Percentiles rank a stretch among this genome's conserved stretches.
Evolutionary conservation across 768 basidiomycete species (phyloP).

Genomic region (Boletus barrowsii): DNA sequence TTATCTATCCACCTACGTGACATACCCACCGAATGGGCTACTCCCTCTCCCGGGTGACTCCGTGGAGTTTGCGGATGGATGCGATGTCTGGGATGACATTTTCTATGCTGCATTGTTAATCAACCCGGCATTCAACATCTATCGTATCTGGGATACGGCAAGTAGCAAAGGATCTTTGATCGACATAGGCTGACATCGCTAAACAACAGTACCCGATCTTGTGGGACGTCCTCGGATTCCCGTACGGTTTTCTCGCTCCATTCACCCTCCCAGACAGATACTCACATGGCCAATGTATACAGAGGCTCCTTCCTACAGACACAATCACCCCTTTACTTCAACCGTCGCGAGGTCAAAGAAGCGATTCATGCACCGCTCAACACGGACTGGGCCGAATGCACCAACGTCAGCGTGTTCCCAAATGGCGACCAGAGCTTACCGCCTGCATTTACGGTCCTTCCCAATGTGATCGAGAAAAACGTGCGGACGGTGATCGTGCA

Average conservation of each 20-base stretch:
- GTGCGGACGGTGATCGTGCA: slow-evolving; percentile 66
- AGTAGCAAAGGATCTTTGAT: slow-evolving; percentile 6
- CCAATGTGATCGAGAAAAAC: slow-evolving; percentile 75
- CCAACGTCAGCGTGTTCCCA: slow-evolving; percentile 57
- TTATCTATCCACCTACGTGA: slow-evolving; percentile 60
- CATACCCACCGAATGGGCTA: slow-evolving; percentile 62
- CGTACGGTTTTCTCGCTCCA: slow-evolving; percentile 38
- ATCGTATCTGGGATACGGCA: slow-evolving; percentile 70
- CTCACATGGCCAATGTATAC: background rate
- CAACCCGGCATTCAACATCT: slow-evolving; percentile 77
- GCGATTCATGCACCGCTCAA: slow-evolving; percentile 68
- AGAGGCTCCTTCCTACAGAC: slow-evolving; percentile 55
- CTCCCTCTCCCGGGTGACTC: slow-evolving; percentile 69
- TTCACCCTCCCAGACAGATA: background rate
- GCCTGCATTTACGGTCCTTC: slow-evolving; percentile 61
- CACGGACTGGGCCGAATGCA: slow-evolving; percentile 63
- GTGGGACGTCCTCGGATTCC: slow-evolving; percentile 84
- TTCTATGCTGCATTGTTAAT: slow-evolving; percentile 56
- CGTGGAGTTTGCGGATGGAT: slow-evolving; percentile 43
- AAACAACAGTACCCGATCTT: slow-evolving; percentile 50
- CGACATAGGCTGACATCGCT: background rate
- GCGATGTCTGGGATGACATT: slow-evolving; percentile 67
- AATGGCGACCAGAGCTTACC: slow-evolving; percentile 59
- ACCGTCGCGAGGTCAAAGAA: slow-evolving; percentile 57
- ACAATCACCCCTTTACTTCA: slow-evolving; percentile 69